Evolutionary conservation across 2,329 filamentous ascomycete genomes (phyloP).

Genomic region (Fusarium solani-melongenae): DNA sequence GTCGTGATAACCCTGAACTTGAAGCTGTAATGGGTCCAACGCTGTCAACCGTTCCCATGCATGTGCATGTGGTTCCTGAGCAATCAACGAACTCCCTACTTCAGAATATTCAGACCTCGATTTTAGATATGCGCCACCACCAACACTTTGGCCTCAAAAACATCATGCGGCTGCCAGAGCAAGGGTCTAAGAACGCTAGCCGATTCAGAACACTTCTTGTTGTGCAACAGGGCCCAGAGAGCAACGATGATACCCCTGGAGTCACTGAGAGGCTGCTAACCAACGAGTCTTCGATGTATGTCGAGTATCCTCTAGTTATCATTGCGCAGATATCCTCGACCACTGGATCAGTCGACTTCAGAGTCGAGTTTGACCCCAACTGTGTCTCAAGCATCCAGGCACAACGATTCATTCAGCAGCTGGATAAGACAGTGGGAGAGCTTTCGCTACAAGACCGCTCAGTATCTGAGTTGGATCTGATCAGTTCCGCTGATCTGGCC

Average conservation of each 20-base stretch:
- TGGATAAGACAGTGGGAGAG: background rate
- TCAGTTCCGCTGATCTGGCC: background rate
- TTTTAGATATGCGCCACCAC: background rate
- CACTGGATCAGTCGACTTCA: background rate
- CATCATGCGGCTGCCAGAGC: background rate
- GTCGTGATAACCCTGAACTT: background rate
- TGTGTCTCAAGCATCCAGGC: background rate
- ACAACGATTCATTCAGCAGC: background rate
- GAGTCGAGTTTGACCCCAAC: background rate
- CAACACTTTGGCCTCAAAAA: background rate
- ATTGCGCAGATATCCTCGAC: background rate
- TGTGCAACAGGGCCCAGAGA: background rate
- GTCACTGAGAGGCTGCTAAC: background rate
- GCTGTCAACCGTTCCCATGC: background rate
- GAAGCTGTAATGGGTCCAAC: background rate
- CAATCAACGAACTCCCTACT: background rate
- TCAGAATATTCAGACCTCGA: background rate
- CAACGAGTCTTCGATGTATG: background rate
- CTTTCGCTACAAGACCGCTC: background rate
- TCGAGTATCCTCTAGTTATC: background rate
- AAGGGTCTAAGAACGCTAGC: background rate
- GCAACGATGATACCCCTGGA: background rate
- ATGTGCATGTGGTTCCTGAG: background rate
- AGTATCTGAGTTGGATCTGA: background rate
- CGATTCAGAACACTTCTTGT: background rate